Evolutionary conservation across 805 yeast species (phyloP).

Genomic region (Geotrichum ghanense): DNA sequence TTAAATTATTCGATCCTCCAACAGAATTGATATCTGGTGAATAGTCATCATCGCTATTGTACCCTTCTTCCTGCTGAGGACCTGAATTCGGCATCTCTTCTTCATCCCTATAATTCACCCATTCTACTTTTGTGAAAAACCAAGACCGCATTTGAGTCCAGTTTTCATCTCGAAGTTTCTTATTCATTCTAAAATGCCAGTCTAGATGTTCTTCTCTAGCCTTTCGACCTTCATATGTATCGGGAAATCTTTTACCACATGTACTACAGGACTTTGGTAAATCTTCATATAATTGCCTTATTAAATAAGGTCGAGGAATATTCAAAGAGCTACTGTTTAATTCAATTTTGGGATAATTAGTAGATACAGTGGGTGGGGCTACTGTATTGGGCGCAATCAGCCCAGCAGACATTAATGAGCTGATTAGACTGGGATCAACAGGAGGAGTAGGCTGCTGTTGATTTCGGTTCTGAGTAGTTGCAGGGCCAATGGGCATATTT

Average conservation of each 20-base stretch:
- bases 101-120: constrained; percentile 63
- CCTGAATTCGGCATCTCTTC: constrained; percentile 37
- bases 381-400: constrained; percentile 9
- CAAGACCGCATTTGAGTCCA: constrained; percentile 63
- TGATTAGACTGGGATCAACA: constrained; percentile 10
- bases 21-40: constrained; percentile 12
- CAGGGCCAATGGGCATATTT: neutral
- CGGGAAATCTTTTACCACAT: constrained; percentile 79
- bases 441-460: constrained; percentile 1
- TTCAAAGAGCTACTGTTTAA: constrained; percentile 22
- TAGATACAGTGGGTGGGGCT: constrained; percentile 2
- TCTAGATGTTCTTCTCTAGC: constrained; percentile 64
- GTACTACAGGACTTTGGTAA: constrained; percentile 75
- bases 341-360: constrained; percentile 6
- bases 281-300: constrained; percentile 37
- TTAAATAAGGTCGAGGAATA: constrained; percentile 23
- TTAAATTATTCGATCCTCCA: constrained; percentile 2
- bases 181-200: constrained; percentile 93
- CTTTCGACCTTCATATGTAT: constrained; percentile 42
- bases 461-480: neutral
- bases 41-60: constrained; percentile 6
- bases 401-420: constrained; percentile 20
- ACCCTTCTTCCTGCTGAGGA: constrained; percentile 9
- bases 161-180: constrained; percentile 45
- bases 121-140: constrained; percentile 62